Evolutionary conservation across 306 rosid species (phyloP), one percentile per base, ranked within the genome.

Genomic region (Vachellia pachyceras): DNA sequence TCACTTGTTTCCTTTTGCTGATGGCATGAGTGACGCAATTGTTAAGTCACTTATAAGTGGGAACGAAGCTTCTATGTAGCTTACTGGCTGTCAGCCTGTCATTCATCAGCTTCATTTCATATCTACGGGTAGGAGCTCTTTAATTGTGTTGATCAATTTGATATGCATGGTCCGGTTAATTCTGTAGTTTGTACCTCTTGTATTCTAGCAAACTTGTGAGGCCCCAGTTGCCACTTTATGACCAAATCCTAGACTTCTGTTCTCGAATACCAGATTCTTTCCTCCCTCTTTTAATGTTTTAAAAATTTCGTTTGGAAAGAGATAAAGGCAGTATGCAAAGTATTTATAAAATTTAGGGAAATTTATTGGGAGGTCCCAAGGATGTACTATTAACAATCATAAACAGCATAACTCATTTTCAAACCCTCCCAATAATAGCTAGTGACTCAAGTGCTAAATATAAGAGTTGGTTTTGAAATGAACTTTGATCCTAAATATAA

Each of bases 1-100:
- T 41, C 97, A 95, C 87, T 14, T 84, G 36, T 90, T 95, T 79
- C 86, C 85, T 3, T 5, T 22, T 29, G 87, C 84, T 23, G 89
- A 89, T 61, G 97, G 94, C 10, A 42, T 86, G 82, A 52, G 79
- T 22, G 88, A 93, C 25, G 78, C 84, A 70, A 80, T 91, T 72
- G 39, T 93, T 2, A 86, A 84, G 85, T 82, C 89, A 10, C 90
- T 93, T 73, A 20, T 93, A 66, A 11, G 40, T 2, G 87, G 72
- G 75, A 81, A 83, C 81, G 86, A 85, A 77, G 45, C 81, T 52
- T 85, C 79, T 74, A 18, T 71, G 22, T 63, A 6, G 68, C 3
- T 72, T 23, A 75, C 49, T 36, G 68, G 80, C 79, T 69, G 60
- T 35, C 78, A 42, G 68, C 79, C 79, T 69, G 60, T 35, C 78